Percentiles rank a stretch among this genome's conserved stretches.
phyloP scores from a whole-genome alignment of 1,284 basidiomycete species.

The Fomitopsis pinicola region DNA sequence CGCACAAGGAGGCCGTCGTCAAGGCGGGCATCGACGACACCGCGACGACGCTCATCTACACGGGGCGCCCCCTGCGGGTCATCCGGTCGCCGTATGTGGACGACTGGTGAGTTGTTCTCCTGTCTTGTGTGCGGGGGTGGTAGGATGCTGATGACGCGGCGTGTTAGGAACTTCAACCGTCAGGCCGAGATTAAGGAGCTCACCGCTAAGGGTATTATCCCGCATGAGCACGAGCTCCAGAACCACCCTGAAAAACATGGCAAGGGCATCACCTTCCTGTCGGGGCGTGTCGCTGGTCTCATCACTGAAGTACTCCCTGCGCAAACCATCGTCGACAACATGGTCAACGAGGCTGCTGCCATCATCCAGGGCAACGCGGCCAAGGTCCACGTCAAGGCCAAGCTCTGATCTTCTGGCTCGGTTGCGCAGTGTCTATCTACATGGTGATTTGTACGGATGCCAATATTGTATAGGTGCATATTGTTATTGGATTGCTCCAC shows the following conservation, averaged over 20 bases:
- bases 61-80: conserved; percentile 84
- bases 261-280: conserved; percentile 61
- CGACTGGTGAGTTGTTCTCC: conserved; percentile 21
- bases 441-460: neutral
- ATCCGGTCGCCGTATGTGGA: conserved; percentile 78
- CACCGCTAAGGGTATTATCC: conserved; percentile 74
- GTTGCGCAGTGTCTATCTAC: neutral
- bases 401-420: conserved; percentile 26
- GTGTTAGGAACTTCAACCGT: conserved; percentile 56
- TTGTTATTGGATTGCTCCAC: neutral
- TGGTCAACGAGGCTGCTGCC: conserved; percentile 67
- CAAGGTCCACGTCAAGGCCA: conserved; percentile 36
- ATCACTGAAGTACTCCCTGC: conserved; percentile 76
- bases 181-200: conserved; percentile 73
- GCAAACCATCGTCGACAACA: conserved; percentile 75
- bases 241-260: conserved; percentile 72
- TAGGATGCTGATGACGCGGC: neutral
- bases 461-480: neutral
- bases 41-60: conserved; percentile 79
- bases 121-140: neutral
- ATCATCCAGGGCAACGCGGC: conserved; percentile 37
- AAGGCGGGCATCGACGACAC: conserved; percentile 69
- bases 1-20: conserved; percentile 76
- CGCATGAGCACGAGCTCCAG: conserved; percentile 65
- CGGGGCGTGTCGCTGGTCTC: conserved; percentile 76